Conservation (phyloP, 495 filamentous ascomycete species). For the Xylaria intraflava region DNA sequence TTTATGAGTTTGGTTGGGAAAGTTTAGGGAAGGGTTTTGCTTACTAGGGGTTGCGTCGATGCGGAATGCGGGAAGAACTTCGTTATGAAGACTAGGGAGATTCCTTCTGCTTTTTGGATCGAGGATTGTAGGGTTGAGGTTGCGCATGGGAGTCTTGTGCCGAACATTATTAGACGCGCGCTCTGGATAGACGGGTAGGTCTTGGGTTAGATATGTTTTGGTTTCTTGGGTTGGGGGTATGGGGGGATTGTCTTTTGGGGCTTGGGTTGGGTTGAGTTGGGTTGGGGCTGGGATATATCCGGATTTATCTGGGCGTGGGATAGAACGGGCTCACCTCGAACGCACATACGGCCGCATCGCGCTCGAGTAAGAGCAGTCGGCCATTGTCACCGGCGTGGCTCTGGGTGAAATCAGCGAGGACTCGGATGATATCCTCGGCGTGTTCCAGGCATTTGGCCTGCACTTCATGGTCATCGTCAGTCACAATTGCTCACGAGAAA, state of each 20-base stretch:
- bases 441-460: constrained; percentile 24
- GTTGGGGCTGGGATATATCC: too few relatives aligned
- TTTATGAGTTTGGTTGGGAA: not conserved
- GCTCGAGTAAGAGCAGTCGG: constrained; percentile 15
- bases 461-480: constrained; percentile 1
- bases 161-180: constrained; percentile 23
- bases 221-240: too few relatives aligned
- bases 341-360: constrained; percentile 23
- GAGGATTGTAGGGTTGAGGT: constrained; percentile 15
- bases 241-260: too few relatives aligned
- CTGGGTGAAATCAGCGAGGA: constrained; percentile 18
- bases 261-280: too few relatives aligned
- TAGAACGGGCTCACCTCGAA: too few relatives aligned
- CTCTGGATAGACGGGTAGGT: too few relatives aligned
- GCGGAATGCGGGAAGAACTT: constrained; percentile 20
- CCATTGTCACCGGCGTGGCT: constrained; percentile 1
- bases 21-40: not conserved
- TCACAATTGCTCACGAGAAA: too few relatives aligned
- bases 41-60: constrained; percentile 18
- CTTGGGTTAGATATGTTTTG: too few relatives aligned
- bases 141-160: constrained; percentile 16
- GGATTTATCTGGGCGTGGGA: too few relatives aligned
- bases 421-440: constrained; percentile 22
- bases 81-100: constrained; percentile 20
- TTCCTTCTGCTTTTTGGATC: constrained; percentile 14